Base-by-base conservation (phyloP, 257 asterid species). In the Hygrophila difformis region DNA sequence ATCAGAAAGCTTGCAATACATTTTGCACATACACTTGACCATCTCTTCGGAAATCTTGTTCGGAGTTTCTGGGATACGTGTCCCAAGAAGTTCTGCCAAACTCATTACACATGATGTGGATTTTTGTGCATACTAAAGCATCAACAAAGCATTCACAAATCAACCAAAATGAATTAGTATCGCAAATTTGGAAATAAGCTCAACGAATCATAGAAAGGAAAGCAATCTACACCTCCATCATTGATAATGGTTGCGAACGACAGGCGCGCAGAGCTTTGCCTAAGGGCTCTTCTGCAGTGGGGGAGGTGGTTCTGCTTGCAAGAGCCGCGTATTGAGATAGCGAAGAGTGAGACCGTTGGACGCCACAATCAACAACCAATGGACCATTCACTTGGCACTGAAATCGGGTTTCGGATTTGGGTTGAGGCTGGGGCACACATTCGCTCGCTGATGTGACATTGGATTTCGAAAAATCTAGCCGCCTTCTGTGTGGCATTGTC, bases 71-170 rank as follows among this genome's bases (percentile, higher is more conserved):
- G 79, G 79, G 55, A 82, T 39, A 34, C 76, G 74, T 23, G 97
- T 76, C 40, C 94, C 95, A 17, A 92, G 91, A 77, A 80, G 93
- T 78, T 87, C 95, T 1, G 97, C 97, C 62, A 92, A 63, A 66
- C 95, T 83, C 66, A 81, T 80, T 31, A 83, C 65, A 44, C 60
- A 41, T 29, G 95, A 56, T 26, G 95, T 72, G 12, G 79, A 53
- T 68, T 73, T 80, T 65, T 81, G 83, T 0, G 76, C 78, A 58
- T 76, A 81, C 97, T 81, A 76, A 55, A 76, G 46, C 45, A 50
- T 21, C 61, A 63, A 8, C 29, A 24, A 24, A 24, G 7, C 7
- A 24, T 24, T 24, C 29, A 24, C 7, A 3, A 24, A 24, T 24
- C 29, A 24, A n/a, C n/a, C 7, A 7, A 24, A 24, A 24, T 2